These are phyloP conservation scores for Ogataea kodamae DNA, from an alignment of 805 yeast genomes.

Conservation along the genomic window DNA sequence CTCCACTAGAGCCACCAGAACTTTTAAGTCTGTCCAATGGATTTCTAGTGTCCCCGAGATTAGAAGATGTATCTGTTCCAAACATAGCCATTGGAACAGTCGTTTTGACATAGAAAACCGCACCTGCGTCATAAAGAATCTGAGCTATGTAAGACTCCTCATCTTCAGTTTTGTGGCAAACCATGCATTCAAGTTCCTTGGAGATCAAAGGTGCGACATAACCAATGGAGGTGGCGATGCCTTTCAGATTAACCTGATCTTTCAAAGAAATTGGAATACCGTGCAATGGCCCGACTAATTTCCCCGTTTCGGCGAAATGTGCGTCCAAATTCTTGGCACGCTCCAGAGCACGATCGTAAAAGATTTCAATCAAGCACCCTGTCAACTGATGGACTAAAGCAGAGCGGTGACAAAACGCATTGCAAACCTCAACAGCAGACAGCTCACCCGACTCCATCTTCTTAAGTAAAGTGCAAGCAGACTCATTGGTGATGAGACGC, in stretches of 20 bases:
- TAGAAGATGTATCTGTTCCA: constrained; percentile 39
- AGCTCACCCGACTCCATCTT: constrained; percentile 31
- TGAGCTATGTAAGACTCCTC: constrained; percentile 30
- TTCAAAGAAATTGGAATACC: constrained; percentile 46
- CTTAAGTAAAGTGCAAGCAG: constrained; percentile 25
- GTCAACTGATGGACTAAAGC: constrained; percentile 42
- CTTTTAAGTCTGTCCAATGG: constrained; percentile 36
- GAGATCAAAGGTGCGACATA: constrained; percentile 35
- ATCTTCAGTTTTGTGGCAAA: constrained; percentile 30
- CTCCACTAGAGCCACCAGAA: constrained; percentile 46
- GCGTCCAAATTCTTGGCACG: constrained; percentile 40
- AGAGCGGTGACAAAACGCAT: constrained; percentile 42
- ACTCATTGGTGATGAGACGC: constrained; percentile 18
- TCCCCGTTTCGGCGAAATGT: constrained; percentile 32
- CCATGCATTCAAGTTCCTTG: constrained; percentile 24
- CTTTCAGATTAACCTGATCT: constrained; percentile 41
- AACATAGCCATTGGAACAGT: constrained; percentile 44
- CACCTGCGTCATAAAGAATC: constrained; percentile 37
- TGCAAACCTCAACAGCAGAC: constrained; percentile 35
- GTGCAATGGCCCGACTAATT: constrained; percentile 40
- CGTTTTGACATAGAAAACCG: constrained; percentile 42
- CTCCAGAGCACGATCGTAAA: constrained; percentile 38
- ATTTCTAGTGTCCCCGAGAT: constrained; percentile 37
- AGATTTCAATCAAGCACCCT: constrained; percentile 41
- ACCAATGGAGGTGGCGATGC: constrained; percentile 39